Evolutionary conservation across 257 asterid genomes (phyloP).

Genomic region (Salvia rosmarinus): DNA sequence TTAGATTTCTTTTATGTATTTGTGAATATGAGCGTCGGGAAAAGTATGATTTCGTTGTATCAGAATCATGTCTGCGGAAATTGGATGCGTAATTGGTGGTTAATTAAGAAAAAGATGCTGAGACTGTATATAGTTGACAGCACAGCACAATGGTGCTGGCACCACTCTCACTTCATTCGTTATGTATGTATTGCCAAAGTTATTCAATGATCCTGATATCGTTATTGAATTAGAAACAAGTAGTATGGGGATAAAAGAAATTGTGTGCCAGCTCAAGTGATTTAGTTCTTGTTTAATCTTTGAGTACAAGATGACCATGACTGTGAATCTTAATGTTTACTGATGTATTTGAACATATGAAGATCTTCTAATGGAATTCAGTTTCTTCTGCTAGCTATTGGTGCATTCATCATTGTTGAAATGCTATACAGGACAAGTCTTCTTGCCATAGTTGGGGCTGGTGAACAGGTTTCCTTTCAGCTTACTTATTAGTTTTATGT

Average conservation of each 20-base stretch:
- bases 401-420: conserved; percentile 83
- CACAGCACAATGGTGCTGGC: not conserved
- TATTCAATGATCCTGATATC: not conserved
- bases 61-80: not conserved
- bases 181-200: not conserved
- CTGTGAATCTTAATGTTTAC: conserved; percentile 5
- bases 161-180: not conserved
- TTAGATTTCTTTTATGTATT: not conserved
- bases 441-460: conserved; percentile 94
- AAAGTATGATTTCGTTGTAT: conserved; percentile 12
- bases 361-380: conserved; percentile 8
- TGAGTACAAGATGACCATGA: not conserved
- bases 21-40: not conserved
- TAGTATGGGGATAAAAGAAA: not conserved
- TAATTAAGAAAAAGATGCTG: not conserved
- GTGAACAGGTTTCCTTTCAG: conserved; percentile 72
- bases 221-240: not conserved
- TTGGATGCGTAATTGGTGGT: conserved; percentile 11
- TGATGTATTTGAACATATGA: not conserved
- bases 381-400: conserved; percentile 56
- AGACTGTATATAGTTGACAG: conserved; percentile 9
- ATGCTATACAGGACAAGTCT: conserved; percentile 86
- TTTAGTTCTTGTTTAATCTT: conserved; percentile 7
- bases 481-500: not conserved
- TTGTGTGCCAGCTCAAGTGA: conserved; percentile 4